phyloP scores from a whole-genome alignment of 352 stramenopile species.

The Vaucheria bursata region DNA sequence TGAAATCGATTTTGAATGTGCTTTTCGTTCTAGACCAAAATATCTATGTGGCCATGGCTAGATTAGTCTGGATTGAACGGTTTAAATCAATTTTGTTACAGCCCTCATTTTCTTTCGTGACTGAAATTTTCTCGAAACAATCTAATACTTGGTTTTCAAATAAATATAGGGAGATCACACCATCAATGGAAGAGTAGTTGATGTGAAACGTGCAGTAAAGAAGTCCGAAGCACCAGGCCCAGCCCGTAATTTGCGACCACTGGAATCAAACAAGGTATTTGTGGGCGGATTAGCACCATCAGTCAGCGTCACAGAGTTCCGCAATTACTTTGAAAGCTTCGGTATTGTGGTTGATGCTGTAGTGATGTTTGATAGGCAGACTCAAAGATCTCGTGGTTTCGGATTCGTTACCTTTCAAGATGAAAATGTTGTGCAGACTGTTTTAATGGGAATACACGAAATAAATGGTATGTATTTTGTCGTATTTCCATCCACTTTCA shows the following conservation, averaged over 20 bases:
- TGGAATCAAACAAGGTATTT: slow-evolving; percentile 84
- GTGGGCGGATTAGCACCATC: slow-evolving; percentile 72
- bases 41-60: too few relatives aligned
- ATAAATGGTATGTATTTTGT: slow-evolving; percentile 70
- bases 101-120: too few relatives aligned
- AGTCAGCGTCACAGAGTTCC: slow-evolving; percentile 75
- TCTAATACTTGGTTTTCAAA: too few relatives aligned
- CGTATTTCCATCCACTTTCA: too few relatives aligned
- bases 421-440: slow-evolving; percentile 70
- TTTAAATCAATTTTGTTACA: too few relatives aligned
- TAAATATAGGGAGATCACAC: slow-evolving; percentile 65
- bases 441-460: slow-evolving; percentile 74
- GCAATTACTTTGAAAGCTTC: slow-evolving; percentile 77
- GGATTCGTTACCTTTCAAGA: slow-evolving; percentile 84
- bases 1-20: too few relatives aligned
- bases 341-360: slow-evolving; percentile 76
- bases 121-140: too few relatives aligned
- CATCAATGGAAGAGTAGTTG: slow-evolving; percentile 74
- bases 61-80: too few relatives aligned
- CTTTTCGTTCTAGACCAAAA: too few relatives aligned
- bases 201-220: slow-evolving; percentile 80
- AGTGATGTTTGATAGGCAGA: slow-evolving; percentile 83
- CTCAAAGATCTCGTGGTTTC: slow-evolving; percentile 75
- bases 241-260: slow-evolving; percentile 59
- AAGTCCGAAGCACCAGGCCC: slow-evolving; percentile 63